Percentiles rank a stretch among this genome's conserved stretches.
These are phyloP conservation scores for Boletus reticuloceps DNA, from an alignment of 768 basidiomycete species.

Conservation along the genomic window DNA sequence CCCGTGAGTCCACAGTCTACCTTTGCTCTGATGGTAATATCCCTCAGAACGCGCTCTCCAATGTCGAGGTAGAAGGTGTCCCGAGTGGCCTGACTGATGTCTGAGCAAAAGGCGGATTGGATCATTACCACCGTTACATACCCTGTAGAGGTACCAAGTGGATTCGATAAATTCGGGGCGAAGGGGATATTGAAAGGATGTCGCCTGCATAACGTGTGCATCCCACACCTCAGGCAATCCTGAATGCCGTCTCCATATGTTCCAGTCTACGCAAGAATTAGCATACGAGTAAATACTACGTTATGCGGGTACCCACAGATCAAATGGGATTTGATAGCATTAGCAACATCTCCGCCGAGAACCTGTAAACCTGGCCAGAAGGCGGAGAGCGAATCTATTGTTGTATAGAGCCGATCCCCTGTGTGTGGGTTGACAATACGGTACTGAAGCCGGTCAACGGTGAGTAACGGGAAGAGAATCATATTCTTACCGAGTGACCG, in stretches of 20 bases:
- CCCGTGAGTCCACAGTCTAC: constrained; percentile 86
- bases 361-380: constrained; percentile 98
- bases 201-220: constrained; percentile 67
- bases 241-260: constrained; percentile 83
- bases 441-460: constrained; percentile 50
- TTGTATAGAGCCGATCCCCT: constrained; percentile 70
- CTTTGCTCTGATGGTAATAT: constrained; percentile 70
- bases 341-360: constrained; percentile 79
- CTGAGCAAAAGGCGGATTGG: background rate
- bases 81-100: constrained; percentile 67
- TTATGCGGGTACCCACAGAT: constrained; percentile 54
- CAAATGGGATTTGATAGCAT: constrained; percentile 89
- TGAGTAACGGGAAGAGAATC: background rate
- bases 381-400: constrained; percentile 93
- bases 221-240: constrained; percentile 94
- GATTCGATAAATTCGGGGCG: constrained; percentile 94
- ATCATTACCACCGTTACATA: constrained; percentile 32
- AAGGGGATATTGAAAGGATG: constrained; percentile 76
- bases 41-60: constrained; percentile 78
- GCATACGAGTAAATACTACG: background rate
- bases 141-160: constrained; percentile 93
- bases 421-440: constrained; percentile 77
- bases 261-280: constrained; percentile 63
- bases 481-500: constrained; percentile 73
- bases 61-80: constrained; percentile 93